Base-by-base conservation (phyloP, 257 asterid species). In the Fraxinus excelsior region DNA sequence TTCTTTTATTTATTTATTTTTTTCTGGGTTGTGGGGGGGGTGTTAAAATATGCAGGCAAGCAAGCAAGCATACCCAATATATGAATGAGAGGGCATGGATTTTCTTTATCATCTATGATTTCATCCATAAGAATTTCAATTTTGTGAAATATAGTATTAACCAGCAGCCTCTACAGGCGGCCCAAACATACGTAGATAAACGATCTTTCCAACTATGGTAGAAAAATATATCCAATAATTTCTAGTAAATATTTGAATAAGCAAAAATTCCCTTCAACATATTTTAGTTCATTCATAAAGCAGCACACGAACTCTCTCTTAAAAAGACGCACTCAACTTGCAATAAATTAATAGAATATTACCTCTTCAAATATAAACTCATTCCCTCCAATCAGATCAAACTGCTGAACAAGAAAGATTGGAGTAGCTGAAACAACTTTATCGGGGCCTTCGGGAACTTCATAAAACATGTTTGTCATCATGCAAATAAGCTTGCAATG, bases 351-450 rank as follows among this genome's bases (percentile, higher is more conserved):
- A 66, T 70, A 73, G 83, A 72, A 32, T 74, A 40, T 40, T 93
- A 96, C 99, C 99, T 96, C 99, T 67, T 73, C 86, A 83, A 96
- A 92, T 78, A 96, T 96, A 77, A 93, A 90, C 53, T 89, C 93
- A 86, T 91, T 93, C 84, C 99, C 99, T 74, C 98, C 98, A 74
- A 94, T 93, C 84, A 90, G 85, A 90, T 93, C 97, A 78, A 96
- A 96, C 86, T 96, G 99, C 86, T 87, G 86, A 74, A 87, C 83
- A 76, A 96, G 88, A 90, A 91, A 91, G 79, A 77, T 70, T 38
- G 99, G 97, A 72, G 81, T 72, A 80, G 93, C 88, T 72, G 93
- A 85, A 84, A 85, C 85, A 82, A 76, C 87, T 85, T 86, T 87
- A 88, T 78, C 90, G 79, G 89, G 83, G 74, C 83, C 90, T 73